phyloP scores from a whole-genome alignment of 2,329 filamentous ascomycete species.

The Colletotrichum endophyticum region DNA sequence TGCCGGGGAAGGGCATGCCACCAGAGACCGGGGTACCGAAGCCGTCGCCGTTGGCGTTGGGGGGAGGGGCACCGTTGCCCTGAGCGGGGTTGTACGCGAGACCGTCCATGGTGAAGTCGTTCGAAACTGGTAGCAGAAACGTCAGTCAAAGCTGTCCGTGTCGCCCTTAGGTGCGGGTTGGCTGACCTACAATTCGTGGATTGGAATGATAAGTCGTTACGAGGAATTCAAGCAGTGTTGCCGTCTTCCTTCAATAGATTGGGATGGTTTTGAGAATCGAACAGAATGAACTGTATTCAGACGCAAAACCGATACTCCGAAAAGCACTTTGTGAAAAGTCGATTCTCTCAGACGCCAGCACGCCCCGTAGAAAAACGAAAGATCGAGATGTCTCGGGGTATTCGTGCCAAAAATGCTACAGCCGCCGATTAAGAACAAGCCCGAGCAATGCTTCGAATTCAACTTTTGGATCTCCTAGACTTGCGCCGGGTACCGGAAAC shows the following conservation, averaged over 20 bases:
- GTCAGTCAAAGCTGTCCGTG: not conserved
- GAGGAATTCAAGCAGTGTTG: not conserved
- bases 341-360: slow-evolving; percentile 44
- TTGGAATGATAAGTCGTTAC: not conserved
- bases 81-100: slow-evolving; percentile 34
- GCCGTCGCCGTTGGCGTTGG: slow-evolving; percentile 40
- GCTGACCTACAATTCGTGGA: not conserved
- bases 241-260: not conserved
- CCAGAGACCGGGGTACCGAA: slow-evolving; percentile 35
- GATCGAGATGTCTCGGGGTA: slow-evolving; percentile 13
- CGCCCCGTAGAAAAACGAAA: slow-evolving; percentile 35
- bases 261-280: slow-evolving; percentile 34
- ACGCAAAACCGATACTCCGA: slow-evolving; percentile 40
- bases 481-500: slow-evolving; percentile 19
- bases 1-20: slow-evolving; percentile 35
- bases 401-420: slow-evolving; percentile 19
- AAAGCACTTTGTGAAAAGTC: slow-evolving; percentile 40
- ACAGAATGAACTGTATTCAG: slow-evolving; percentile 37
- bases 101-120: slow-evolving; percentile 31
- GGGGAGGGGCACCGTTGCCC: slow-evolving; percentile 38
- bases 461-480: slow-evolving; percentile 19
- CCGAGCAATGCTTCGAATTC: slow-evolving; percentile 22
- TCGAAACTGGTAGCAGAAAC: not conserved
- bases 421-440: slow-evolving; percentile 20
- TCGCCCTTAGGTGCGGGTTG: not conserved